Conservation (phyloP, 345 rosid species). For the Eucalyptus sp. region DNA sequence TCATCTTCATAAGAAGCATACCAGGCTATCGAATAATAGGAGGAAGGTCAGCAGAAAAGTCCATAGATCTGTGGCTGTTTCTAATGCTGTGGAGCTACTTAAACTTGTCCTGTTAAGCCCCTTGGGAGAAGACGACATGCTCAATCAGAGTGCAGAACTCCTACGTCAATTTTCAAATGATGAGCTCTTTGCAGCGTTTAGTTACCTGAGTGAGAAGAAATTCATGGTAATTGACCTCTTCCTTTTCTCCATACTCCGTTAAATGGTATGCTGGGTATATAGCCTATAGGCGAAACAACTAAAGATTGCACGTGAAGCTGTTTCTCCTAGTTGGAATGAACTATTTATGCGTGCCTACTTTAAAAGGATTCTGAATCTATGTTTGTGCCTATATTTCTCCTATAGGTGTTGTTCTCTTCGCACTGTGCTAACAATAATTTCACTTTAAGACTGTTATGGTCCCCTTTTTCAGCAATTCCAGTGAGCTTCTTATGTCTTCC, state of each 20-base stretch:
- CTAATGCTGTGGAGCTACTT: slow-evolving; percentile 80
- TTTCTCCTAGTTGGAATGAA: background rate
- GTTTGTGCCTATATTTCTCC: background rate
- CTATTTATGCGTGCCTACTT: background rate
- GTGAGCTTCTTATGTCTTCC: background rate
- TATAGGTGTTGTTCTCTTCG: background rate
- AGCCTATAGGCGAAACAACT: background rate
- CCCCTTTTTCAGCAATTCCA: background rate
- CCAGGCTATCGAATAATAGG: slow-evolving; percentile 21
- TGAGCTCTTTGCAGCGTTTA: slow-evolving; percentile 80
- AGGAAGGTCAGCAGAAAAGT: slow-evolving; percentile 7
- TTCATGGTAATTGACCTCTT: slow-evolving; percentile 39
- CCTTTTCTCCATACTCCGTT: background rate
- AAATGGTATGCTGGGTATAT: background rate
- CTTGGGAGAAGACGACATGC: slow-evolving; percentile 38
- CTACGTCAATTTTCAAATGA: slow-evolving; percentile 68
- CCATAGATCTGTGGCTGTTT: slow-evolving; percentile 54
- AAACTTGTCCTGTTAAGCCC: slow-evolving; percentile 80
- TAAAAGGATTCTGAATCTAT: background rate
- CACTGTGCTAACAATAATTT: background rate
- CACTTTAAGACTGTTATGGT: background rate
- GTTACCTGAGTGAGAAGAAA: slow-evolving; percentile 78
- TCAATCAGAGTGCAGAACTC: slow-evolving; percentile 54
- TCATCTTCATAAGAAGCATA: slow-evolving; percentile 22
- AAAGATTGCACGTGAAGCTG: background rate